Conservation (phyloP, 306 rosid genomes). For the Purshia tridentata region DNA sequence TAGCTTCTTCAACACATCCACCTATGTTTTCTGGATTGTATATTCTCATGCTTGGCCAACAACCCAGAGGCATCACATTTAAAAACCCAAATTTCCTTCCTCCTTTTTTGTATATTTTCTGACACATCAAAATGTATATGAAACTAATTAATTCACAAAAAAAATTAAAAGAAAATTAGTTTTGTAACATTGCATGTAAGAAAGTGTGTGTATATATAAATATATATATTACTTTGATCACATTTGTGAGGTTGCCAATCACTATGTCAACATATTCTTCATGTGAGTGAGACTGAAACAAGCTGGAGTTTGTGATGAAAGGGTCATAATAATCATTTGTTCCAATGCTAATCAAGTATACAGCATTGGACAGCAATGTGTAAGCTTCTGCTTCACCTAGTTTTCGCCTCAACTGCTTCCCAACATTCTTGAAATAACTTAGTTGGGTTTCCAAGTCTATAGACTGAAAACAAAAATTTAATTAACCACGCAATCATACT, state of each 20-base stretch:
- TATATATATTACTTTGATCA: constrained; percentile 21
- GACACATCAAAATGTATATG: not conserved
- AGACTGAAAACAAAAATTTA: constrained; percentile 21
- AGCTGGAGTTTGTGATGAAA: not conserved
- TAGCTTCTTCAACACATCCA: constrained; percentile 32
- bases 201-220: too few relatives aligned
- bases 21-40: constrained; percentile 6
- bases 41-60: constrained; percentile 32
- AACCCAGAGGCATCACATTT: constrained; percentile 11
- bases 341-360: constrained; percentile 36
- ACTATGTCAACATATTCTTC: constrained; percentile 34
- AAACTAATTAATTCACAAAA: not conserved
- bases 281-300: constrained; percentile 26
- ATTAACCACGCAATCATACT: not conserved
- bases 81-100: constrained; percentile 45
- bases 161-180: not conserved
- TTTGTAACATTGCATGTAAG: not conserved
- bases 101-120: constrained; percentile 37
- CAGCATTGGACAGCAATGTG: constrained; percentile 38
- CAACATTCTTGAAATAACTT: constrained; percentile 38
- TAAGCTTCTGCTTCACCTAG: constrained; percentile 37
- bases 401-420: constrained; percentile 22
- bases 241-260: constrained; percentile 35
- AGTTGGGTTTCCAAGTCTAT: constrained; percentile 45
- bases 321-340: constrained; percentile 8